Evolutionary conservation across 495 filamentous ascomycete species (phyloP).

Genomic region (Tuber melanosporum): DNA sequence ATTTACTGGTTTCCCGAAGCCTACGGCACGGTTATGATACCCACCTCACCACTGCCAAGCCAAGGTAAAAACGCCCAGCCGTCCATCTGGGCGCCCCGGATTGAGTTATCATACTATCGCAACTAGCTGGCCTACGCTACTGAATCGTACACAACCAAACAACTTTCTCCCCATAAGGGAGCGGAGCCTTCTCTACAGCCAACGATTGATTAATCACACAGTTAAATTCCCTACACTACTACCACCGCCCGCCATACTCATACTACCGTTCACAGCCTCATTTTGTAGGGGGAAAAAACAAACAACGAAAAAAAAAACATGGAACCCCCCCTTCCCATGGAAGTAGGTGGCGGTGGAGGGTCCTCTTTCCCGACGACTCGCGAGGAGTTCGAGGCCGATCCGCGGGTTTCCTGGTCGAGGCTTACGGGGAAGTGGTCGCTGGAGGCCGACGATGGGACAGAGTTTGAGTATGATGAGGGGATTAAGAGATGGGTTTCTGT

Average conservation of each 20-base stretch:
- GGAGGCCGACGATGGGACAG: conserved; percentile 75
- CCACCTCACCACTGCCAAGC: neutral
- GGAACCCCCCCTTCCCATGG: neutral
- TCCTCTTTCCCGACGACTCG: conserved; percentile 61
- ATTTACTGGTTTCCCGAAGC: neutral
- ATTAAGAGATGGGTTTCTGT: conserved; percentile 73
- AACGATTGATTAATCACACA: neutral
- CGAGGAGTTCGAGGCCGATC: conserved; percentile 70
- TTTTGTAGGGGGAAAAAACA: neutral
- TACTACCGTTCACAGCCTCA: neutral
- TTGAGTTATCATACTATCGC: neutral
- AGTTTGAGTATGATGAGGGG: conserved; percentile 71
- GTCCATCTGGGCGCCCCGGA: neutral
- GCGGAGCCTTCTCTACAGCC: neutral
- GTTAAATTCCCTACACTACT: neutral
- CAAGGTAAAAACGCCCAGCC: neutral
- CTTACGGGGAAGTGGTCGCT: conserved; percentile 73
- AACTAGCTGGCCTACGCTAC: neutral
- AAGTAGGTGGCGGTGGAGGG: neutral
- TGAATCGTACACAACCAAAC: neutral
- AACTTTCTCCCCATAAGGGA: neutral
- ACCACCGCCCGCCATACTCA: neutral
- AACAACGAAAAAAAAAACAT: neutral
- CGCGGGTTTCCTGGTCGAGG: conserved; percentile 78
- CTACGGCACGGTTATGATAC: neutral